phyloP scores from a whole-genome alignment of 805 yeast species.

The Candida nitratophila region DNA sequence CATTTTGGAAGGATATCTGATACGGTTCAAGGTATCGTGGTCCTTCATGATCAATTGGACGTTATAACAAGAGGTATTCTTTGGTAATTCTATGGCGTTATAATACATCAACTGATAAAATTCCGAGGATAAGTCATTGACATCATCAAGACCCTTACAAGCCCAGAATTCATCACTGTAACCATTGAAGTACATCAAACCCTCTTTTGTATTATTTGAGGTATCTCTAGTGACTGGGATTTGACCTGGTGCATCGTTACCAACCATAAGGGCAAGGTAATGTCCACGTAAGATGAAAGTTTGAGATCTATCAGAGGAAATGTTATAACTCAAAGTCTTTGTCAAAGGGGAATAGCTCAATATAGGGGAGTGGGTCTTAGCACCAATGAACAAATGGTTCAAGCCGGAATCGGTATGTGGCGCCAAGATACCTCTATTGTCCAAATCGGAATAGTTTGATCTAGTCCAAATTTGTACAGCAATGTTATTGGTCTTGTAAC shows the following conservation, averaged over 20 bases:
- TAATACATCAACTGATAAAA: constrained; percentile 16
- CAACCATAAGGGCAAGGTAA: not conserved
- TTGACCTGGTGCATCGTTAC: not conserved
- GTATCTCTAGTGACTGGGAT: not conserved
- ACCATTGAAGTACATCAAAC: constrained; percentile 17
- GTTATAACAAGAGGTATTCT: not conserved
- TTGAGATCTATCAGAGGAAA: not conserved
- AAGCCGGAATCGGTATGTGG: constrained; percentile 38
- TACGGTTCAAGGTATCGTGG: not conserved
- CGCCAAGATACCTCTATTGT: constrained; percentile 20
- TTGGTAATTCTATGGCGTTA: not conserved
- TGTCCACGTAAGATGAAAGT: not conserved
- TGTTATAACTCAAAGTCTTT: not conserved
- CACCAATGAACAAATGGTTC: constrained; percentile 28
- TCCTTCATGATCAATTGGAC: not conserved
- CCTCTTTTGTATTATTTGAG: not conserved
- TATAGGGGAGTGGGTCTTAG: constrained; percentile 10
- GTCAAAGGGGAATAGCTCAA: constrained; percentile 1
- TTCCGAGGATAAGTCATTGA: constrained; percentile 24
- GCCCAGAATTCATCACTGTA: constrained; percentile 24
- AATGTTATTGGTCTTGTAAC: not conserved
- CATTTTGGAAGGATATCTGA: not conserved
- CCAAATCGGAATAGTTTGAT: constrained; percentile 15
- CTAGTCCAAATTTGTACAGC: constrained; percentile 11
- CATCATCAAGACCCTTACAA: constrained; percentile 30